A percentile compares a stretch with the other conserved stretches of the same genome.
phyloP scores from a whole-genome alignment of 169 alveolate genomes.

The Eimeria nieschulzi region DNA sequence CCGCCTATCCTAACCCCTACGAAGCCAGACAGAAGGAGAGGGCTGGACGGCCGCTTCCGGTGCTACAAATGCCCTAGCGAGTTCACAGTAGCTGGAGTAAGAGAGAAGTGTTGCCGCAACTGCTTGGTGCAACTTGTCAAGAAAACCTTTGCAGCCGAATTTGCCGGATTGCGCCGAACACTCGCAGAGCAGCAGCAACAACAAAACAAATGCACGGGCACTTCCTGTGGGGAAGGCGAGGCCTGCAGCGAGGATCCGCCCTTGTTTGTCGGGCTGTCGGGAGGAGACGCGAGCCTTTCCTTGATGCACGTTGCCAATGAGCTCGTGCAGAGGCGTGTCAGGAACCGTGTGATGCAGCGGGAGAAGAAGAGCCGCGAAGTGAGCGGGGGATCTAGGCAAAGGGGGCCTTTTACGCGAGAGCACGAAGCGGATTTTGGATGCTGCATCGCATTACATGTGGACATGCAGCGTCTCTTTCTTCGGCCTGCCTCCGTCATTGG shows the following conservation, averaged over 20 bases:
- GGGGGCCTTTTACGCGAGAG: neutral
- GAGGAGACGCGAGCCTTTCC: constrained; percentile 40
- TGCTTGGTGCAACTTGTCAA: constrained; percentile 40
- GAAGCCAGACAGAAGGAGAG: constrained; percentile 35
- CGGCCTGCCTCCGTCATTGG: constrained; percentile 1
- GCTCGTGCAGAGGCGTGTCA: neutral
- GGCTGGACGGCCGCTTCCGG: constrained; percentile 24
- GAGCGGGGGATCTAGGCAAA: neutral
- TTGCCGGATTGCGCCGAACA: constrained; percentile 5
- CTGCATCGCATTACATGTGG: constrained; percentile 19
- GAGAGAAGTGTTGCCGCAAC: constrained; percentile 47
- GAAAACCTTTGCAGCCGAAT: constrained; percentile 4
- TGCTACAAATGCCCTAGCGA: constrained; percentile 38
- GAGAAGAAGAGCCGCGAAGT: neutral
- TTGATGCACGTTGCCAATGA: neutral
- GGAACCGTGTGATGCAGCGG: neutral
- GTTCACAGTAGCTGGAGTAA: neutral
- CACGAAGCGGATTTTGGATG: neutral
- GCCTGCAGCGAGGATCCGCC: neutral
- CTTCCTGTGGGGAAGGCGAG: neutral
- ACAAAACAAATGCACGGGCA: neutral
- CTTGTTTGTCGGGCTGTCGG: constrained; percentile 31
- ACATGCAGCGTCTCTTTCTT: constrained; percentile 2
- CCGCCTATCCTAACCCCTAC: neutral
- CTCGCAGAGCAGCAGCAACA: neutral